Evolutionary conservation across 1,284 basidiomycete species (phyloP).

Genomic region (Mycocalia duriaeana): DNA sequence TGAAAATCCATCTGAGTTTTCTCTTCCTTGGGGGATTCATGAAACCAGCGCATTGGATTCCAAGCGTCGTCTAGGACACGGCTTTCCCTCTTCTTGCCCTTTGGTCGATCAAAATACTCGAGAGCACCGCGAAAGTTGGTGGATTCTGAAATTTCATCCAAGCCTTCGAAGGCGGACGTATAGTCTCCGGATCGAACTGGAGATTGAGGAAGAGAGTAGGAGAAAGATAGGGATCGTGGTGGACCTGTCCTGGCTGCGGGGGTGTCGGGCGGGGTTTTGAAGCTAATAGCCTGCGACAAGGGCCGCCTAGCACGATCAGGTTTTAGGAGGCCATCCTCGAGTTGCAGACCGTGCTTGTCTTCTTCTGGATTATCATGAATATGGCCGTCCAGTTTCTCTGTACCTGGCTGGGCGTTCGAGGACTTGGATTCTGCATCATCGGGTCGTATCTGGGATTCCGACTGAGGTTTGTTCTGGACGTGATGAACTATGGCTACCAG

Average conservation of each 20-base stretch:
- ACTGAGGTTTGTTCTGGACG: no score
- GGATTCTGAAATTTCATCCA: slow-evolving; percentile 23
- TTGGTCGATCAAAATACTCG: slow-evolving; percentile 38
- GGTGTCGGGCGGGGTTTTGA: slow-evolving; percentile 35
- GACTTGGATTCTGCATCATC: no score
- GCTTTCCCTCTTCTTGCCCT: slow-evolving; percentile 51
- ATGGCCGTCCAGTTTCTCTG: no score
- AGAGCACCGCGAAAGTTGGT: slow-evolving; percentile 59
- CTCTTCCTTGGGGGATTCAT: slow-evolving; percentile 49
- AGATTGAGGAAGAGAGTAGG: slow-evolving; percentile 47
- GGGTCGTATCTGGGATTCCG: no score
- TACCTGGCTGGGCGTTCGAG: no score
- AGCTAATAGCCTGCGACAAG: no score
- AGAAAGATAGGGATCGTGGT: slow-evolving; percentile 66
- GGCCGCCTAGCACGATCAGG: no score
- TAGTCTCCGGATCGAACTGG: slow-evolving; percentile 19
- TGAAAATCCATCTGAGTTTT: slow-evolving; percentile 30
- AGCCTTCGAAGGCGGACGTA: no score
- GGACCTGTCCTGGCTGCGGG: slow-evolving; percentile 68
- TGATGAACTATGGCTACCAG: no score
- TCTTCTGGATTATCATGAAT: no score
- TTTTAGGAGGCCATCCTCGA: no score
- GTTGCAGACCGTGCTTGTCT: no score
- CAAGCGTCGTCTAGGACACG: slow-evolving; percentile 42
- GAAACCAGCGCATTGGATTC: slow-evolving; percentile 53